Conservation (phyloP, 768 basidiomycete species). For the Lentinula raphanica region DNA sequence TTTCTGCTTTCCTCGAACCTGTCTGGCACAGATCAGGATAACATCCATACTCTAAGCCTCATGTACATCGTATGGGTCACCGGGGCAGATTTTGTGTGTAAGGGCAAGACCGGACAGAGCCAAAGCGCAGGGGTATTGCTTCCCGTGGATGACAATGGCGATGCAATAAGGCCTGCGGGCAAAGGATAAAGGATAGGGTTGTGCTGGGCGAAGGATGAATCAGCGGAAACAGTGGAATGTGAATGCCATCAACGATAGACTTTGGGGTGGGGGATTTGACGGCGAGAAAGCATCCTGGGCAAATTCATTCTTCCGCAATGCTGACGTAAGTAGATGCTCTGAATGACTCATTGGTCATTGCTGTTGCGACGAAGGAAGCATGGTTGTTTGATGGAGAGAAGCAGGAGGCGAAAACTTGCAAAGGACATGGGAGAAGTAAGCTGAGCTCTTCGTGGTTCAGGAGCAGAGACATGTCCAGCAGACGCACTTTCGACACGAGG, state of each 20-base stretch:
- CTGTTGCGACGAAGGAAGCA: not conserved
- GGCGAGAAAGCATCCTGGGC: not conserved
- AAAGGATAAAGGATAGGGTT: not conserved
- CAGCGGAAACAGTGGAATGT: not conserved
- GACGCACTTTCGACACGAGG: conserved; percentile 3
- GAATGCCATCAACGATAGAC: not conserved
- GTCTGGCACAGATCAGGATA: not conserved
- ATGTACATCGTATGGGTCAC: not conserved
- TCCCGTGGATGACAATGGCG: not conserved
- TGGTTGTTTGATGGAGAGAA: not conserved
- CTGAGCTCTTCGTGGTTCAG: not conserved
- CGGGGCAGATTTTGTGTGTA: not conserved
- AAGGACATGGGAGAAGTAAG: not conserved
- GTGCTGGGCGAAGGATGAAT: not conserved
- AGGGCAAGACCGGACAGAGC: conserved; percentile 1
- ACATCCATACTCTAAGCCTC: not conserved
- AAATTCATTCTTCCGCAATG: not conserved
- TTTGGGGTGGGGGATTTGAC: not conserved
- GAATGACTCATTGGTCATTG: not conserved
- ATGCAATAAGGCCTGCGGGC: not conserved
- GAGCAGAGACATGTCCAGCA: not conserved
- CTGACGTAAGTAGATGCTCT: conserved; percentile 1
- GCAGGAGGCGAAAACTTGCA: not conserved
- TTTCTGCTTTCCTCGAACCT: not conserved
- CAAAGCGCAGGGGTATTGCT: not conserved